Percentiles rank a stretch among this genome's conserved stretches.
Conservation (phyloP, 768 basidiomycete genomes). For the Lactifluus echinatus region DNA sequence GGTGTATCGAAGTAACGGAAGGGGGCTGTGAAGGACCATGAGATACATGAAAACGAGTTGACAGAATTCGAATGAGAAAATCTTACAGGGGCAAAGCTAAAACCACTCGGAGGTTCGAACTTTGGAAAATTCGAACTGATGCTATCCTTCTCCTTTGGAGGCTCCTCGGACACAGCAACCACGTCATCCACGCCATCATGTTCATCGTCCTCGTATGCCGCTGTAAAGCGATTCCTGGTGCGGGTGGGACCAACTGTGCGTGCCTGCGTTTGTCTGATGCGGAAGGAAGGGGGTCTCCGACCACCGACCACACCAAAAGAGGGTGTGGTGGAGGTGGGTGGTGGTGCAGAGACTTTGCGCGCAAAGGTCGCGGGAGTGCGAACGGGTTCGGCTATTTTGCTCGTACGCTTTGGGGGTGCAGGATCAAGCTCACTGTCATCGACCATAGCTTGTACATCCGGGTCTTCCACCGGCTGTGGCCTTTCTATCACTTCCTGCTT, state of each 20-base stretch:
- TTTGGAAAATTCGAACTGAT: conserved; percentile 36
- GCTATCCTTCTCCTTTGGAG: conserved; percentile 33
- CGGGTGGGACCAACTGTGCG: conserved; percentile 34
- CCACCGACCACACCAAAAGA: conserved; percentile 3
- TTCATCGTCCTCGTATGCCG: conserved; percentile 46
- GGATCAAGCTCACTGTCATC: conserved; percentile 26
- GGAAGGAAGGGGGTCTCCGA: conserved; percentile 5
- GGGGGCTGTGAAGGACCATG: conserved; percentile 16
- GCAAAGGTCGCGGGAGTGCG: conserved; percentile 25
- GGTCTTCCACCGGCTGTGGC: conserved; percentile 28
- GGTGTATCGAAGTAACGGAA: conserved; percentile 4
- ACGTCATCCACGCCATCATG: conserved; percentile 27
- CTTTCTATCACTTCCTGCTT: conserved; percentile 48
- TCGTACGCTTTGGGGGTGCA: conserved; percentile 14
- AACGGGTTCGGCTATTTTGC: conserved; percentile 23
- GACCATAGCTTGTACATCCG: conserved; percentile 28
- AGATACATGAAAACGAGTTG: background rate
- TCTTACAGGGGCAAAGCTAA: conserved; percentile 60
- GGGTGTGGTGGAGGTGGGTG: background rate
- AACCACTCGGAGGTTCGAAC: conserved; percentile 54
- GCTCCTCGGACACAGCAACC: conserved; percentile 32
- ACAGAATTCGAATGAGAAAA: conserved; percentile 9
- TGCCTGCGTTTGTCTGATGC: background rate
- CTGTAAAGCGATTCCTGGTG: conserved; percentile 54
- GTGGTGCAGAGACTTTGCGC: conserved; percentile 24